Evolutionary conservation across 345 rosid genomes (phyloP), one percentile per base, ranked within the genome.

Genomic region (Linum tenue): DNA sequence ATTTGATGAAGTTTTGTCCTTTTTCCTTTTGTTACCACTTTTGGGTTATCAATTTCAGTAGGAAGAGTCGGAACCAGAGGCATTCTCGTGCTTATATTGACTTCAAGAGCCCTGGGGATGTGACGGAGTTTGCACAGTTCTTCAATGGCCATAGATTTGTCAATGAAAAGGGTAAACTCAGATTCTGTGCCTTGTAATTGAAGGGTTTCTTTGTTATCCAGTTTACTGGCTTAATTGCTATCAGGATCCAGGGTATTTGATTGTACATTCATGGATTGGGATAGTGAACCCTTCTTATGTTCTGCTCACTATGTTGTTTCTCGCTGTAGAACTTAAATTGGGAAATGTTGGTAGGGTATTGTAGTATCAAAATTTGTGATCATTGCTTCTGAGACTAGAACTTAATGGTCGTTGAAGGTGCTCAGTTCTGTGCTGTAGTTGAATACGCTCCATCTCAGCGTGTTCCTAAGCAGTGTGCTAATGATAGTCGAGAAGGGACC

Each of bases 401-500:
- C 4, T 4, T 55, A 16, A 0, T 14, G 5, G 15, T 64, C 56
- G 5, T 11, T 77, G 53, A 59, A 79, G 95, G 91, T 71, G 60
- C 86, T 73, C 95, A 81, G 70, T 84, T 70, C 64, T 85, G 81
- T 79, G 84, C 85, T 39, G 67, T 77, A 65, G 88, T 88, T 65
- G 95, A 88, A 61, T 86, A 86, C 64, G 86, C 95, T 41, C 89
- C 95, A 61, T 86, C 82, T 0, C 95, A 88, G 72, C 83, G 79
- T 39, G 72, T 81, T 51, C 89, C 91, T 8, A 85, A 81, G 70
- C 73, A 69, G 10, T 67, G 59, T 63, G 60, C 77, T 59, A 85
- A 72, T 66, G 85, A 88, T 82, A 80, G 70, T 61, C 82, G 95
- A 70, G 88, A 86, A 78, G 91, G 91, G 67, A 72, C 89, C 58